Evolutionary conservation across 441 rosid species (phyloP).

Genomic region (Erodium trifolium): DNA sequence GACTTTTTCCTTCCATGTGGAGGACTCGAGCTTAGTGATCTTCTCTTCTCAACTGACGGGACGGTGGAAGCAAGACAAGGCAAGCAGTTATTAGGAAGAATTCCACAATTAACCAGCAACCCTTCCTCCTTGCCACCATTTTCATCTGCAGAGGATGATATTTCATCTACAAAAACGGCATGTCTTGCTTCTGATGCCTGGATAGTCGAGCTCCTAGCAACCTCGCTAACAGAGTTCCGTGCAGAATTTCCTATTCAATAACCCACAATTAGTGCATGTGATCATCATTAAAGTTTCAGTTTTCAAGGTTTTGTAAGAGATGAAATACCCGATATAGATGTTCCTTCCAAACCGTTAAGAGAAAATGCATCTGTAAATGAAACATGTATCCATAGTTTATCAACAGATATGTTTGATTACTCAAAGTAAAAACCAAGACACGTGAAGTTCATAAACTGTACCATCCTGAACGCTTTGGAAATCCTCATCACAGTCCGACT

Average conservation of each 20-base stretch:
- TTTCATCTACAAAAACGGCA: slow-evolving; percentile 17
- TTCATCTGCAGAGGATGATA: no score
- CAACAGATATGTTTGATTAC: no score
- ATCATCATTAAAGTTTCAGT: no score
- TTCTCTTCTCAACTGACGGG: slow-evolving; percentile 62
- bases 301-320: slow-evolving; percentile 20
- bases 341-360: slow-evolving; percentile 47
- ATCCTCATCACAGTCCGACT: slow-evolving; percentile 71
- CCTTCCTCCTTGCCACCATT: slow-evolving; percentile 43
- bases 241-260: no score
- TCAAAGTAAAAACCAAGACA: neutral
- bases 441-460: slow-evolving; percentile 16
- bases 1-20: slow-evolving; percentile 56
- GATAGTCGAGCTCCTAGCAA: slow-evolving; percentile 21
- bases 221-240: no score
- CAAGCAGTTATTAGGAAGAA: slow-evolving; percentile 18
- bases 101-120: slow-evolving; percentile 44
- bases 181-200: slow-evolving; percentile 34
- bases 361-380: slow-evolving; percentile 49
- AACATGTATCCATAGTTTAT: slow-evolving; percentile 13
- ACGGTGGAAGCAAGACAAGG: slow-evolving; percentile 69
- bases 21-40: slow-evolving; percentile 64
- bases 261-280: no score
- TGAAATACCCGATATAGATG: slow-evolving; percentile 32
- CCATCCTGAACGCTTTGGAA: slow-evolving; percentile 72